Conservation (phyloP, 1,284 basidiomycete species). For the Tremellales sp. region DNA sequence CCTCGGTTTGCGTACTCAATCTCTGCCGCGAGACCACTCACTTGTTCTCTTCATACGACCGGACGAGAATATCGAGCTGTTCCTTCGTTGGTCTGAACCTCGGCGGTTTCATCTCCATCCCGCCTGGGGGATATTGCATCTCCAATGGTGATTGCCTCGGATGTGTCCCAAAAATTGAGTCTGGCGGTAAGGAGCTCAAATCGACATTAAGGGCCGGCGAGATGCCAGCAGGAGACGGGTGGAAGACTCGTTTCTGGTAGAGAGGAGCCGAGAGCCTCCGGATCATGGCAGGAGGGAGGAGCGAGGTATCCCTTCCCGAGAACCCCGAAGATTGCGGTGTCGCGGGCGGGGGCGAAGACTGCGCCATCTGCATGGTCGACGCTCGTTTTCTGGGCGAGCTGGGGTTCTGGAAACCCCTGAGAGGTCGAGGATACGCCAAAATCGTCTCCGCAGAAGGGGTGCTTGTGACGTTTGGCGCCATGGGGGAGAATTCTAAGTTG, state of each 20-base stretch:
- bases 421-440: background rate
- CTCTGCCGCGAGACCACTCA: constrained; percentile 11
- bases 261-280: no score
- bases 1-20: background rate
- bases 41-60: constrained; percentile 32
- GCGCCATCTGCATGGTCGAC: no score
- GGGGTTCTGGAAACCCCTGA: no score
- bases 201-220: constrained; percentile 10
- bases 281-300: no score
- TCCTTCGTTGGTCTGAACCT: constrained; percentile 38
- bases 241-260: constrained; percentile 11
- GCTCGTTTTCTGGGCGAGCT: no score
- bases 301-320: no score
- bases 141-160: background rate
- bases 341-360: no score
- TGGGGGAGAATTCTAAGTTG: background rate
- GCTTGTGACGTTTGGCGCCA: background rate
- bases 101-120: constrained; percentile 21
- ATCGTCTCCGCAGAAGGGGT: background rate
- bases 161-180: background rate
- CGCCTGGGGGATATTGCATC: background rate
- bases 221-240: constrained; percentile 11
- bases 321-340: no score
- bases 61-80: constrained; percentile 31
- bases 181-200: constrained; percentile 3